phyloP scores from a whole-genome alignment of 805 yeast genomes.

The Metschnikowia matae region DNA sequence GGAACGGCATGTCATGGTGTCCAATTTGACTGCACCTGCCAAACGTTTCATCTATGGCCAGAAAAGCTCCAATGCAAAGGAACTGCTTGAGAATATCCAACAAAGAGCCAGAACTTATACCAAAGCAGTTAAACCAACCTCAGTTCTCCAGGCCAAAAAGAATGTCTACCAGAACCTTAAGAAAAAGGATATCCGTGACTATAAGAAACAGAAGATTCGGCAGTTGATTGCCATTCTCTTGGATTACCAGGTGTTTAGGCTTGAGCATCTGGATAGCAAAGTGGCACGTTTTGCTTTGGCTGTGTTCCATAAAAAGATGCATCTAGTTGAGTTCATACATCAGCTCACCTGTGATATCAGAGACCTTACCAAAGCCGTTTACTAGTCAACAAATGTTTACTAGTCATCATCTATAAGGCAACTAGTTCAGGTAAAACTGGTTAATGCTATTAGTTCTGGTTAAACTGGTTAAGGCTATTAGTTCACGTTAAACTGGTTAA shows the following conservation, averaged over 20 bases:
- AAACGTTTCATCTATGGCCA: neutral
- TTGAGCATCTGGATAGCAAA: neutral
- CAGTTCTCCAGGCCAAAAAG: neutral
- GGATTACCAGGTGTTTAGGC: neutral
- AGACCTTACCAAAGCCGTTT: neutral
- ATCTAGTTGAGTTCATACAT: neutral
- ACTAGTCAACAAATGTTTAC: neutral
- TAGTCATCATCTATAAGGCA: too few relatives aligned
- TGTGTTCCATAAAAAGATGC: neutral
- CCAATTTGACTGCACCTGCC: neutral
- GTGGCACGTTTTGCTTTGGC: neutral
- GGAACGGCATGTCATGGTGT: neutral
- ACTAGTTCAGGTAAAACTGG: too few relatives aligned
- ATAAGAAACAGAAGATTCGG: neutral
- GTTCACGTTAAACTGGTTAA: too few relatives aligned
- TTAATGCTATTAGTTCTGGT: too few relatives aligned
- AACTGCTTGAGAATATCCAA: neutral
- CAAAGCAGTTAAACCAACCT: neutral
- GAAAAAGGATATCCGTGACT: neutral
- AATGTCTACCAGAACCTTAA: neutral
- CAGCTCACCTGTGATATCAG: slow-evolving; percentile 1
- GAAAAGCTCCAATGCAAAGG: neutral
- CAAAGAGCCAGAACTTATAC: neutral
- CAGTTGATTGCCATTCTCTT: neutral
- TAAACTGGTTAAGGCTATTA: neutral